Percentiles rank a stretch among this genome's conserved stretches.
phyloP scores from a whole-genome alignment of 441 rosid genomes.

The Bocquillonia castaneifolia region DNA sequence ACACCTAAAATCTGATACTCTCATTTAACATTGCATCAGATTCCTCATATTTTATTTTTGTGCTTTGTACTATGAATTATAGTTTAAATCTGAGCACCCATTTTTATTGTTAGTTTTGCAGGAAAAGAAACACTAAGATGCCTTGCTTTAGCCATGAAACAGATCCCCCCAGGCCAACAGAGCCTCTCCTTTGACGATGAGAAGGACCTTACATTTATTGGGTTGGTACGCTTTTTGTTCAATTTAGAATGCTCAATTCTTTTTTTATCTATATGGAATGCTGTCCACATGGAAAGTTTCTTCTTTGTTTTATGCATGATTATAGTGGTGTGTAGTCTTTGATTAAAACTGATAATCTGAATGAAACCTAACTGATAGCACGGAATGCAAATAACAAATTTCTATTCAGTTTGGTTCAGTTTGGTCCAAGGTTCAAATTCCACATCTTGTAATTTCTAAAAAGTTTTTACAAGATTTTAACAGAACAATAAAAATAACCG shows the following conservation, averaged over 20 bases:
- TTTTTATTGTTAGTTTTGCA: slow-evolving; percentile 65
- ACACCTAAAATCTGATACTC: slow-evolving; percentile 3
- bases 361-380: too few relatives aligned
- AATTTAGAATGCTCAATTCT: slow-evolving; percentile 22
- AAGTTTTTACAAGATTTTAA: too few relatives aligned
- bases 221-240: slow-evolving; percentile 92
- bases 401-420: too few relatives aligned
- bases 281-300: neutral
- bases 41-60: slow-evolving; percentile 3
- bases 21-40: slow-evolving; percentile 1
- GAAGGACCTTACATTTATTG: slow-evolving; percentile 95
- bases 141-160: slow-evolving; percentile 83
- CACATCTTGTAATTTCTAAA: too few relatives aligned
- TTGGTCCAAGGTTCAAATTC: too few relatives aligned
- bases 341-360: too few relatives aligned
- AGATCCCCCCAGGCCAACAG: slow-evolving; percentile 72
- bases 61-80: slow-evolving; percentile 12
- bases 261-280: slow-evolving; percentile 1
- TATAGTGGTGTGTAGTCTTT: too few relatives aligned
- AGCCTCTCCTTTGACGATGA: slow-evolving; percentile 74
- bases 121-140: slow-evolving; percentile 94
- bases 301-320: slow-evolving; percentile 2
- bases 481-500: too few relatives aligned
- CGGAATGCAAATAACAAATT: too few relatives aligned
- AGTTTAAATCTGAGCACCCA: slow-evolving; percentile 21